These are phyloP conservation scores for Volvox carteri DNA, from an alignment of 163 green algal genomes.

Conservation along the genomic window DNA sequence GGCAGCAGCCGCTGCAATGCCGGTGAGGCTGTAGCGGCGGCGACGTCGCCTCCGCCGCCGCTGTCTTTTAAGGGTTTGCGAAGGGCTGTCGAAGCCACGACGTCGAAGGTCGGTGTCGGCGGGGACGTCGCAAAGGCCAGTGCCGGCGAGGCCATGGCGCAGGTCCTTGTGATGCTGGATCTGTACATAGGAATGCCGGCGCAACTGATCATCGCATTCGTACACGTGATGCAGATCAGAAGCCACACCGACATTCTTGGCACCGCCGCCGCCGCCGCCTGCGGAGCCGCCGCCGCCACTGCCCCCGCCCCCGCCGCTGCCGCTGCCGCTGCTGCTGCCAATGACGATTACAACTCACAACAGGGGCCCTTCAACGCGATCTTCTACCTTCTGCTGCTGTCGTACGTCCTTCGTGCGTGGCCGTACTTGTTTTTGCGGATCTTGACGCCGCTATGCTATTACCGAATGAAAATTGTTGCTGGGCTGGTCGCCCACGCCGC, in stretches of 20 bases:
- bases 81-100: not conserved
- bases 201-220: not conserved
- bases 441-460: not conserved
- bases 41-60: not conserved
- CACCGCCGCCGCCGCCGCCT: not conserved
- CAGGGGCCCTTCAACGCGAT: not conserved
- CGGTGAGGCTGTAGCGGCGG: not conserved
- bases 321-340: not conserved
- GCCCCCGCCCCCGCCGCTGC: not conserved
- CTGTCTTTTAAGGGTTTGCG: not conserved
- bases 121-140: no score
- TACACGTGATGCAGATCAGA: not conserved
- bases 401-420: not conserved
- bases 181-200: not conserved
- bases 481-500: not conserved
- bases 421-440: conserved; percentile 28
- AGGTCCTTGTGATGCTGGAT: not conserved
- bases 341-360: not conserved
- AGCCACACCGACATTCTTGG: not conserved
- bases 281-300: not conserved
- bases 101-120: no score
- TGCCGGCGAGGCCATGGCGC: conserved; percentile 23
- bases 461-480: not conserved
- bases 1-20: not conserved
- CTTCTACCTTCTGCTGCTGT: conserved; percentile 4